Evolutionary conservation across 1,139 yeast genomes (phyloP).

Genomic region (Arxiozyma bovina): DNA sequence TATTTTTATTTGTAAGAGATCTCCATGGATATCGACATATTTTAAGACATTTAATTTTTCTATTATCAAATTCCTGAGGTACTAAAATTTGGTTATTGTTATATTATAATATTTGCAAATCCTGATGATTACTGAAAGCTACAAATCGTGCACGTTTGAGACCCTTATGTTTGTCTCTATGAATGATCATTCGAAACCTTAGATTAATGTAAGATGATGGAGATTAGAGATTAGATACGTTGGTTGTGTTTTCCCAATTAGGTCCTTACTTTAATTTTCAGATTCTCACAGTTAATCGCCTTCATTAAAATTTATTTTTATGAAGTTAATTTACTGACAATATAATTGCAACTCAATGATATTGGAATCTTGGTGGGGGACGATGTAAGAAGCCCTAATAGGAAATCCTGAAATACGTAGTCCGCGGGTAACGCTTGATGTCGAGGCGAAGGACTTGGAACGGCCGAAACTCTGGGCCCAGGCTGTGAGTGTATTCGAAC

Average conservation of each 20-base stretch:
- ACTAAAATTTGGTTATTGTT: neutral
- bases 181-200: neutral
- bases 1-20: no score
- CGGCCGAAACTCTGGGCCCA: no score
- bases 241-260: neutral
- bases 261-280: neutral
- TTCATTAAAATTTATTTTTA: neutral
- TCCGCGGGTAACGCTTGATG: no score
- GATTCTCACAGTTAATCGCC: neutral
- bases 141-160: neutral
- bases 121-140: neutral
- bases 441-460: no score
- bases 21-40: no score
- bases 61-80: neutral
- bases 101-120: neutral
- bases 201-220: neutral
- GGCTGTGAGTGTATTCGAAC: no score
- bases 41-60: no score
- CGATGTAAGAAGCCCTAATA: no score
- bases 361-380: neutral
- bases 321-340: no score
- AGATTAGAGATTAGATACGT: neutral
- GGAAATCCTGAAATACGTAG: no score
- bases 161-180: neutral
- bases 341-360: neutral